Evolutionary conservation across 257 asterid species (phyloP).

Genomic region (Scutellaria galericulata): DNA sequence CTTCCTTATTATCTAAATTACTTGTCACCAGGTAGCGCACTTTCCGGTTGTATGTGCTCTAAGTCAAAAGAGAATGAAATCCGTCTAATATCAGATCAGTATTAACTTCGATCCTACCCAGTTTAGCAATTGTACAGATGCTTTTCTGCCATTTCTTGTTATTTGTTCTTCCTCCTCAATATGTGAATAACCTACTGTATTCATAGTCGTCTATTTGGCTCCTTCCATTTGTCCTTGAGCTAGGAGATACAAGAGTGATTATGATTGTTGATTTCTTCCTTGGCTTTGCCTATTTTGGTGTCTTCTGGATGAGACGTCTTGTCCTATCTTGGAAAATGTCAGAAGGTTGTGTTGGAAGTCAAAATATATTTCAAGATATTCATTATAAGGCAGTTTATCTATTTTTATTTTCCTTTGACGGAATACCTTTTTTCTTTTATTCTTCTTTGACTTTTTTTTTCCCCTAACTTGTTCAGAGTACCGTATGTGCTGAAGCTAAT

Average conservation of each 20-base stretch:
- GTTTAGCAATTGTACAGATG: constrained; percentile 14
- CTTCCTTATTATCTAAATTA: constrained; percentile 20
- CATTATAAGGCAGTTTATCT: neutral
- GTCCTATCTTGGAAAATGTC: constrained; percentile 9
- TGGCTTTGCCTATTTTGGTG: neutral
- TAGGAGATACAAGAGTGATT: constrained; percentile 13
- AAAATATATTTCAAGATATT: neutral
- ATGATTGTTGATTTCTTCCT: neutral
- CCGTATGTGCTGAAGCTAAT: neutral
- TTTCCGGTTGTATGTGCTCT: neutral
- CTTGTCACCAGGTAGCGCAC: neutral
- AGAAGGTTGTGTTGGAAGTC: neutral
- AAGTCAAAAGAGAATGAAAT: constrained; percentile 4
- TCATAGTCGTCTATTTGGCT: neutral
- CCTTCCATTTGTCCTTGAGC: neutral
- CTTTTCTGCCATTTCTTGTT: constrained; percentile 5
- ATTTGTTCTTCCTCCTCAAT: constrained; percentile 1
- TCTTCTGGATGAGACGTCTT: constrained; percentile 1
- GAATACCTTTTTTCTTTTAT: neutral
- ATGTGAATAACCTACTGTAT: neutral
- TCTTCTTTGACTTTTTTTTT: neutral
- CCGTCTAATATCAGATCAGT: constrained; percentile 21
- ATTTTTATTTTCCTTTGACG: neutral
- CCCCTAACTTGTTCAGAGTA: neutral
- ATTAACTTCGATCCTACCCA: neutral